Evolutionary conservation across 139 green algal species (phyloP), one percentile per base, ranked within the genome.

Genomic region (Bryopsis sp.): DNA sequence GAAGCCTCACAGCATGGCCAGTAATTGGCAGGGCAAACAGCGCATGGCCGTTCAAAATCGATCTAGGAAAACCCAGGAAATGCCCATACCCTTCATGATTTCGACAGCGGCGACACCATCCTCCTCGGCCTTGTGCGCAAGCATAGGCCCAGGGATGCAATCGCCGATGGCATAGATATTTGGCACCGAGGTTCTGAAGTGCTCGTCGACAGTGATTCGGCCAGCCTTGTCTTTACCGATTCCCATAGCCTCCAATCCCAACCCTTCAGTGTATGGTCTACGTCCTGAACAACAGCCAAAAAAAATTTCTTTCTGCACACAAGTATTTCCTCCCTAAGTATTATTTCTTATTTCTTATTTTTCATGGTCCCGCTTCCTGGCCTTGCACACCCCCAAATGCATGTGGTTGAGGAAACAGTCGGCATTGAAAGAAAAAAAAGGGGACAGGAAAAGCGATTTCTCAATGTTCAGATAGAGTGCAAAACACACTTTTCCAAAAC

Each of bases 101-200:
- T 99, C 95, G 28, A 95, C 93, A 29, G 81, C 85, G 2, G 93
- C 90, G 19, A 99, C 84, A n/a, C 95, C 94, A 48, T 99, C 95
- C 80, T 99, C 95, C 82, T 99, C 95, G 2, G 95, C 95, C 82
- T 99, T 99, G 79, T 99, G 95, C 1, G 95, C 95, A 32, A 99
- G 85, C 95, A 99, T 99, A 60, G 95, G 94, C 0, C 86, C 79
- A 5, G 39, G 73, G 46, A 90, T 86, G 67, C 76, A 72, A 58
- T 85, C 83, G n/a, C 83, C 83, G 62, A 89, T 89, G 35, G 83
- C 83, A 71, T 81, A 86, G 4, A 89, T 68, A 46, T 48, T 46
- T 15, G 38, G 32, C 0, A 74, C 71, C 0, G 29, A 62, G 32
- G 87, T 91, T 31, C 81, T 81, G 81, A 94, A 96, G 72, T 91